Evolutionary conservation across 164 flowering plant genomes (phyloP), one percentile per base, ranked within the genome.

Genomic region (Protea cynaroides): DNA sequence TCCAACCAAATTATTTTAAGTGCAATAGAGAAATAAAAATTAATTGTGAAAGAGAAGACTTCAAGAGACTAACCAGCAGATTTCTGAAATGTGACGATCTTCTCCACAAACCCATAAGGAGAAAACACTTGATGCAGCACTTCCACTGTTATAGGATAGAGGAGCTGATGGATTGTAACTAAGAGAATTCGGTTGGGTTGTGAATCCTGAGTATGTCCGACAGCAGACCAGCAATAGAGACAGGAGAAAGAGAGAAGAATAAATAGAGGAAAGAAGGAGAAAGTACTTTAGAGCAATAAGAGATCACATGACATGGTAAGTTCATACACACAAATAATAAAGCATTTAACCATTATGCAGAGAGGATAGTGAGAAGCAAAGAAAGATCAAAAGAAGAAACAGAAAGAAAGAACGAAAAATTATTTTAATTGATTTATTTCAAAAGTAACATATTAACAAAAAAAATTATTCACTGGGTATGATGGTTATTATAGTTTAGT

Each of bases 91-190:
- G 99, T 94, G 81, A 94, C 99, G 67, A 94, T 86, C 92, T 94
- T 92, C 89, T 94, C 99, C 73, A 94, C 99, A 79, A 80, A 84
- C 66, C 99, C 99, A 91, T 91, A 85, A 66, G 97, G 96, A 80
- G 96, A 94, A 81, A 91, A 91, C 61, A 94, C 99, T 89, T 94
- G 99, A 81, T 89, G 96, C 80, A 94, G 94, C 85, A 92, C 99
- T 71, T 94, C 99, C 89, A 94, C 97, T n/a, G 94, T 91, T 65
- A 92, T 92, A 62, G 97, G 99, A 75, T 94, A 94, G 76, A 88
- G 87, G 96, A 91, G 80, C 79, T 92, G 99, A 80, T 92, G 99
- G 58, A 94, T 83, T 63, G 96, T 86, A 77, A 89, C 92, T 84
- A 94, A 84, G 72, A 94, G 96, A 74, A 94, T 86, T 76, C 97